These are phyloP conservation scores for Saccharomycopsis vini DNA, from an alignment of 805 yeast species.

Conservation along the genomic window DNA sequence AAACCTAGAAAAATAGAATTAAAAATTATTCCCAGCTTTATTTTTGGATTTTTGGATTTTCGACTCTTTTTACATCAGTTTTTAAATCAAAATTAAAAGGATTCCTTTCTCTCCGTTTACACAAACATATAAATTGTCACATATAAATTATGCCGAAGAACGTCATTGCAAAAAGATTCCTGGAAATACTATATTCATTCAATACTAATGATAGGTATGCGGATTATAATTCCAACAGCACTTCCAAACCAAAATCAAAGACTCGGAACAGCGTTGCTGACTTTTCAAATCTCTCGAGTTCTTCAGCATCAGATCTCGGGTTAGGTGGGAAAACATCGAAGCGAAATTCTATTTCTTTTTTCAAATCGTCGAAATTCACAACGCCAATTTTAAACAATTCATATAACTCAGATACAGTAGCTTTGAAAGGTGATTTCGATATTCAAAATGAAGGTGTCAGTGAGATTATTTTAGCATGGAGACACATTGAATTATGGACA, in stretches of 20 bases:
- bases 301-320: no score
- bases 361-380: slow-evolving; percentile 14
- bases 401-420: slow-evolving; percentile 27
- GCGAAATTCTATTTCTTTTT: background rate
- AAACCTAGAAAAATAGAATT: no score
- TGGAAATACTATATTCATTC: slow-evolving; percentile 53
- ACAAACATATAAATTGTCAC: no score
- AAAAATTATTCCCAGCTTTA: no score
- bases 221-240: slow-evolving; percentile 45
- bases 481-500: slow-evolving; percentile 81
- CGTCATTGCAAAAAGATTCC: slow-evolving; percentile 33
- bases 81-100: no score
- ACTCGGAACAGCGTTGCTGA: no score
- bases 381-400: slow-evolving; percentile 19
- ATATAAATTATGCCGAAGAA: slow-evolving; percentile 9
- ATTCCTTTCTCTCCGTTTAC: background rate
- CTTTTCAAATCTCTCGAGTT: no score
- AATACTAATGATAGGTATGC: slow-evolving; percentile 65
- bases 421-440: slow-evolving; percentile 22
- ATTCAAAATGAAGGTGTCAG: slow-evolving; percentile 40
- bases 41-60: no score
- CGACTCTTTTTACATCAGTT: no score
- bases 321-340: no score
- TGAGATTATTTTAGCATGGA: slow-evolving; percentile 75
- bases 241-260: no score